Conservation (phyloP, 1,139 yeast genomes). For the Hanseniaspora uvarum region DNA sequence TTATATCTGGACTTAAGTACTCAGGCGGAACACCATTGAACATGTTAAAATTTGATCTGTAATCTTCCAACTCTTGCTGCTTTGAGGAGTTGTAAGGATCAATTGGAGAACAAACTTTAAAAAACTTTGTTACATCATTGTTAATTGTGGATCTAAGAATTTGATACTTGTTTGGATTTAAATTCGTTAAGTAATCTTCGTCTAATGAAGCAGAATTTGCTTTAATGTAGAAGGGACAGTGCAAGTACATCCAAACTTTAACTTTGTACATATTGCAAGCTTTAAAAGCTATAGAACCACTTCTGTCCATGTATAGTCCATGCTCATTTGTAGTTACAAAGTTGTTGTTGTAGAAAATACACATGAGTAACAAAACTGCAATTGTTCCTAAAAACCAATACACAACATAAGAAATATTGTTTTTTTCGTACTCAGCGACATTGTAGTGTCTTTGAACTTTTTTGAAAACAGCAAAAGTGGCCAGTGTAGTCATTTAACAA, state of each 20-base stretch:
- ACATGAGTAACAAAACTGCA: neutral
- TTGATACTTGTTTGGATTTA: neutral
- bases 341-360: neutral
- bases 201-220: neutral
- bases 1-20: neutral
- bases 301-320: slow-evolving; percentile 1
- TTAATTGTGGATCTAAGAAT: neutral
- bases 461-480: neutral
- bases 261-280: neutral
- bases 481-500: too few species aligned
- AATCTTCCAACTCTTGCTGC: neutral
- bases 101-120: neutral
- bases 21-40: neutral
- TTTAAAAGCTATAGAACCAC: neutral
- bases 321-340: neutral
- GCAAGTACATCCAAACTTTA: neutral
- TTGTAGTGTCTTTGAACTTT: neutral
- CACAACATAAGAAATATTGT: neutral
- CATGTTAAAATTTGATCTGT: neutral
- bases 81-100: neutral
- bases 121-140: neutral
- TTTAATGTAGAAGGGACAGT: neutral
- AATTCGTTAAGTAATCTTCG: neutral
- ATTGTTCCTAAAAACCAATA: neutral
- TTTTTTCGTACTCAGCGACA: neutral